These are phyloP conservation scores for Aspergillus vadensis DNA, from an alignment of 2,329 filamentous ascomycete species.

Conservation along the genomic window DNA sequence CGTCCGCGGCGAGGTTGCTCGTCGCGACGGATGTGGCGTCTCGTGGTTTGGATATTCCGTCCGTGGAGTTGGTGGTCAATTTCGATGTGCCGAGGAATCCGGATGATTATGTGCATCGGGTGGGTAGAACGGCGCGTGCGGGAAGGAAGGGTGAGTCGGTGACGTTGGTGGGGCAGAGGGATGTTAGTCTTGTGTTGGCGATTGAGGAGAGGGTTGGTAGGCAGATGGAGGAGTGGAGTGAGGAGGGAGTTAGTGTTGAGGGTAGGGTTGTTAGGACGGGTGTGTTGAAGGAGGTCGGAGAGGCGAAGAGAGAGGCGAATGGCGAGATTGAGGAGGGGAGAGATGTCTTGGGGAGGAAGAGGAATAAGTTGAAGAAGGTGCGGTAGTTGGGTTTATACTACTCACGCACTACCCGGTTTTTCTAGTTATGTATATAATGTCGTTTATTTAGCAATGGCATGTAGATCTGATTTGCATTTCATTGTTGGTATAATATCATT, in stretches of 20 bases:
- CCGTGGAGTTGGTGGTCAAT: constrained; percentile 87
- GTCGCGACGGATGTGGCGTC: constrained; percentile 95
- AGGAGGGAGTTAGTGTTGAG: constrained; percentile 94
- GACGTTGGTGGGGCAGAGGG: constrained; percentile 87
- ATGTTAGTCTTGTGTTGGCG: constrained; percentile 85
- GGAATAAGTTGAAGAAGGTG: constrained; percentile 50
- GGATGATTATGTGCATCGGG: constrained; percentile 95
- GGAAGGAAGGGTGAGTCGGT: constrained; percentile 80
- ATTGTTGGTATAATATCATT: no score
- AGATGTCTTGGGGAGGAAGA: constrained; percentile 84
- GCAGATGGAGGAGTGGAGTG: constrained; percentile 79
- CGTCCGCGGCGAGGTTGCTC: constrained; percentile 81
- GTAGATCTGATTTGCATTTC: no score
- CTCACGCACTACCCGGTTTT: no score
- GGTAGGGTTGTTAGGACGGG: constrained; percentile 80
- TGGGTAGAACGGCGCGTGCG: constrained; percentile 91
- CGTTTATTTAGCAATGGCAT: background rate
- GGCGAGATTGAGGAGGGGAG: constrained; percentile 89
- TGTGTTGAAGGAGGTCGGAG: constrained; percentile 79
- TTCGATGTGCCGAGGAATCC: constrained; percentile 95
- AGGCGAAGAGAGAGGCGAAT: constrained; percentile 90
- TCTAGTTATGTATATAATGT: background rate
- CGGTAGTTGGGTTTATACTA: no score
- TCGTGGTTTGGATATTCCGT: constrained; percentile 91
- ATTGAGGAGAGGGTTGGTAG: constrained; percentile 80